These are phyloP conservation scores for Emmonsiellopsis sp. DNA, from an alignment of 2,329 filamentous ascomycete species.

Conservation along the genomic window DNA sequence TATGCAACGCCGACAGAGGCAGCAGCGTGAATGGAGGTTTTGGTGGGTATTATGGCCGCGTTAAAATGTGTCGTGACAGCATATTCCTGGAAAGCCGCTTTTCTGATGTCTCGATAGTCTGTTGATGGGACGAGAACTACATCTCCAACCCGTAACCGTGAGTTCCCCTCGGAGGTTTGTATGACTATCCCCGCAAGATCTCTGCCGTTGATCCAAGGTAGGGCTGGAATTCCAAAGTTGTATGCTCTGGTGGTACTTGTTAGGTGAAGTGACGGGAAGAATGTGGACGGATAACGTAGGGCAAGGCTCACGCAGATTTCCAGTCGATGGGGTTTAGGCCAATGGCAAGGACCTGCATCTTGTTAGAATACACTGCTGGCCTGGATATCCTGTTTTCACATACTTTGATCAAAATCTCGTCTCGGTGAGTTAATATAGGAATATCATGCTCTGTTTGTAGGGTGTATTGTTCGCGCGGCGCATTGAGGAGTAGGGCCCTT, in stretches of 20 bases:
- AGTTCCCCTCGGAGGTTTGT: constrained; percentile 30
- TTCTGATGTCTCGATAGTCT: constrained; percentile 63
- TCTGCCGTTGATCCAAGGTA: constrained; percentile 60
- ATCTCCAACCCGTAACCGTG: constrained; percentile 49
- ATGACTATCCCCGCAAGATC: constrained; percentile 60
- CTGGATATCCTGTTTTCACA: neutral
- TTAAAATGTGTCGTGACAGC: constrained; percentile 57
- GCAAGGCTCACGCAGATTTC: constrained; percentile 54
- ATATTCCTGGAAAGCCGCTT: constrained; percentile 64
- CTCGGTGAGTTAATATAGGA: constrained; percentile 34
- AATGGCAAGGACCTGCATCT: constrained; percentile 44
- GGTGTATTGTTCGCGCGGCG: constrained; percentile 41
- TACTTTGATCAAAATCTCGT: constrained; percentile 54
- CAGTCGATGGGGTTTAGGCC: constrained; percentile 70
- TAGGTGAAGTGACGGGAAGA: neutral
- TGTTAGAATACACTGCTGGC: neutral
- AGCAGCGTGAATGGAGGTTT: constrained; percentile 44
- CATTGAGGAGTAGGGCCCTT: constrained; percentile 42
- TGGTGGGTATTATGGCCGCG: constrained; percentile 50
- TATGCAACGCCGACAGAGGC: constrained; percentile 62
- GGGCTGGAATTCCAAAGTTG: constrained; percentile 57
- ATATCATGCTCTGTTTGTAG: constrained; percentile 37
- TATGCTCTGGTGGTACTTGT: constrained; percentile 45
- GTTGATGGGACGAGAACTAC: constrained; percentile 57
- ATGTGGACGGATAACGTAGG: neutral